These are phyloP conservation scores for Galerina marginata DNA, from an alignment of 768 basidiomycete species.

Conservation along the genomic window DNA sequence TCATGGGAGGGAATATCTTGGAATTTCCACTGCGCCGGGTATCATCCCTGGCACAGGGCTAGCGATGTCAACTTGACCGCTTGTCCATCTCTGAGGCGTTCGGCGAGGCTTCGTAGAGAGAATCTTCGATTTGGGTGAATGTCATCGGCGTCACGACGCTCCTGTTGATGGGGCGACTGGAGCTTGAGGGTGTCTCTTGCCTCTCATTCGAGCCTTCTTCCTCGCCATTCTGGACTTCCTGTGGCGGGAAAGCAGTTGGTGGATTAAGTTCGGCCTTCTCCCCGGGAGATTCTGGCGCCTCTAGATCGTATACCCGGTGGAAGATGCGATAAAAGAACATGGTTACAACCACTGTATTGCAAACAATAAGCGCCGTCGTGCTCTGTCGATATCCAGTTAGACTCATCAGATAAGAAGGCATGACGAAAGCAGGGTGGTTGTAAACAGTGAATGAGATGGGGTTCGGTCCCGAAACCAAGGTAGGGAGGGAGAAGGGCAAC, in stretches of 20 bases:
- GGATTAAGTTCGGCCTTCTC: not conserved
- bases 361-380: slow-evolving; percentile 4
- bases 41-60: too few species aligned
- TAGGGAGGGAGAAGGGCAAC: not conserved
- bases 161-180: not conserved
- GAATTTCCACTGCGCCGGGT: too few species aligned
- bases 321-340: slow-evolving; percentile 14
- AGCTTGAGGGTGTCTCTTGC: too few species aligned
- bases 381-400: not conserved
- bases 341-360: slow-evolving; percentile 3
- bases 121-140: not conserved
- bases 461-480: not conserved
- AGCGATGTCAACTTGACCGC: too few species aligned
- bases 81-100: too few species aligned
- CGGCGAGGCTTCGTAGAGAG: not conserved
- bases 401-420: too few species aligned
- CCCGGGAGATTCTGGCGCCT: not conserved
- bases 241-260: too few species aligned
- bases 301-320: not conserved
- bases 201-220: too few species aligned
- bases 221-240: too few species aligned
- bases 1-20: too few species aligned
- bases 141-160: not conserved
- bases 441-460: too few species aligned
- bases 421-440: too few species aligned